Evolutionary conservation across 2,329 filamentous ascomycete genomes (phyloP).

Genomic region (Colletotrichum lini): DNA sequence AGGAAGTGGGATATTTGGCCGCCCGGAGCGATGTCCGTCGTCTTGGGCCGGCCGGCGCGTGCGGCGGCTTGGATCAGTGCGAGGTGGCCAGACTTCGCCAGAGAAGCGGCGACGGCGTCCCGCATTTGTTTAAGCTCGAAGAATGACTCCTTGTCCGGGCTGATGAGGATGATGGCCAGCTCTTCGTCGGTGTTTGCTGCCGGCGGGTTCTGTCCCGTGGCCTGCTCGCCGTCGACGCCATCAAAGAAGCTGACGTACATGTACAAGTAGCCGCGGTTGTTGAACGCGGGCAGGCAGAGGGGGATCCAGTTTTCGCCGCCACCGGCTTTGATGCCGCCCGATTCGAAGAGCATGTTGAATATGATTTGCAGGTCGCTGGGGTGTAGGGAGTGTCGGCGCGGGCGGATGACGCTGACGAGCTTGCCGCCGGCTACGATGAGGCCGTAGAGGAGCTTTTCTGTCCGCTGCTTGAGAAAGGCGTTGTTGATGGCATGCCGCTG

Average conservation of each 20-base stretch:
- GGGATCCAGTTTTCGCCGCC: slow-evolving; percentile 98
- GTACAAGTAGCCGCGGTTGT: slow-evolving; percentile 95
- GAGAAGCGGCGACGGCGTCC: slow-evolving; percentile 74
- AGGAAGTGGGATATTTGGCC: slow-evolving; percentile 90
- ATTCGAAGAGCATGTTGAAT: slow-evolving; percentile 99
- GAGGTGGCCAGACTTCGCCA: slow-evolving; percentile 83
- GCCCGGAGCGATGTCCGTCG: slow-evolving; percentile 83
- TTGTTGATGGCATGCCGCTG: slow-evolving; percentile 90
- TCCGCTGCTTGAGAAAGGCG: slow-evolving; percentile 83
- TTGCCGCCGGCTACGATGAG: slow-evolving; percentile 92
- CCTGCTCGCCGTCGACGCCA: slow-evolving; percentile 62
- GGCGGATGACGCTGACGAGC: slow-evolving; percentile 94
- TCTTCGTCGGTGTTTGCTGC: slow-evolving; percentile 80
- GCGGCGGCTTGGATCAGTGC: slow-evolving; percentile 81
- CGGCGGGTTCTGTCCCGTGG: slow-evolving; percentile 56
- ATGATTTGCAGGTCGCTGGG: slow-evolving; percentile 96
- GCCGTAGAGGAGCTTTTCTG: slow-evolving; percentile 88
- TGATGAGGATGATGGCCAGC: slow-evolving; percentile 94
- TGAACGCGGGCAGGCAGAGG: slow-evolving; percentile 95
- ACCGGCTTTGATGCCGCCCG: slow-evolving; percentile 89
- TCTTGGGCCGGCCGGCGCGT: slow-evolving; percentile 77
- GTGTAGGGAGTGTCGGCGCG: slow-evolving; percentile 94
- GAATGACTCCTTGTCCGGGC: slow-evolving; percentile 92
- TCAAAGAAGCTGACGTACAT: slow-evolving; percentile 99
- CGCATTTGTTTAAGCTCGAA: slow-evolving; percentile 86